Conservation (phyloP, 805 yeast genomes). For the Lachancea lanzarotensis region DNA sequence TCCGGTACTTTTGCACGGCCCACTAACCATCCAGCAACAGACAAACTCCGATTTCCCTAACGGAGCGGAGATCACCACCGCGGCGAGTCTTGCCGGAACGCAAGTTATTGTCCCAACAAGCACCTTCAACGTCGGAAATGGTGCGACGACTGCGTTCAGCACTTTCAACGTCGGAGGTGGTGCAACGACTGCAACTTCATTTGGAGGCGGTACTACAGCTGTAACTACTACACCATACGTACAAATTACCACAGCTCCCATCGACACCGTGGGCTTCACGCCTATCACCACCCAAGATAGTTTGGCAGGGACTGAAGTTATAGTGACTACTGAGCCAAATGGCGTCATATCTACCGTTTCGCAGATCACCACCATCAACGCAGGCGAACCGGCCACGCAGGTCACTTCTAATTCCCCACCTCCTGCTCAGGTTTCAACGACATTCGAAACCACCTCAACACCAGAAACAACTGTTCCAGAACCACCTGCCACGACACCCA, state of each 20-base stretch:
- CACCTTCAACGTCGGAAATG: constrained; percentile 2
- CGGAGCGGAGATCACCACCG: constrained; percentile 6
- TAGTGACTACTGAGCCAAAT: constrained; percentile 6
- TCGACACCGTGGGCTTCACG: background rate
- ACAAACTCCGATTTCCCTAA: constrained; percentile 10
- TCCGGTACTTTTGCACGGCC: background rate
- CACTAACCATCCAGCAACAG: constrained; percentile 1
- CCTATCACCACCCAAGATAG: constrained; percentile 4
- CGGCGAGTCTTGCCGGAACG: constrained; percentile 7
- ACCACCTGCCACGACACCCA: background rate
- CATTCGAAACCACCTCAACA: background rate
- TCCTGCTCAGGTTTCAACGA: background rate
- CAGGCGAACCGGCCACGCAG: background rate
- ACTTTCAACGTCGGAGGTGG: background rate
- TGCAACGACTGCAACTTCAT: too few species aligned
- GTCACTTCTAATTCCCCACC: background rate
- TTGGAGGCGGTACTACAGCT: too few species aligned
- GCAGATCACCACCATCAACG: constrained; percentile 1
- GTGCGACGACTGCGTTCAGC: background rate
- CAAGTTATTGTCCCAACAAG: constrained; percentile 6
- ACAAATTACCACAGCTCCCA: background rate
- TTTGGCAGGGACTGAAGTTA: constrained; percentile 6
- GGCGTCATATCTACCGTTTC: constrained; percentile 3
- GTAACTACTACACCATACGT: background rate
- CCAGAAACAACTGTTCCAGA: background rate